Evolutionary conservation across 768 basidiomycete genomes (phyloP).

Genomic region (Amanita jacksonii): DNA sequence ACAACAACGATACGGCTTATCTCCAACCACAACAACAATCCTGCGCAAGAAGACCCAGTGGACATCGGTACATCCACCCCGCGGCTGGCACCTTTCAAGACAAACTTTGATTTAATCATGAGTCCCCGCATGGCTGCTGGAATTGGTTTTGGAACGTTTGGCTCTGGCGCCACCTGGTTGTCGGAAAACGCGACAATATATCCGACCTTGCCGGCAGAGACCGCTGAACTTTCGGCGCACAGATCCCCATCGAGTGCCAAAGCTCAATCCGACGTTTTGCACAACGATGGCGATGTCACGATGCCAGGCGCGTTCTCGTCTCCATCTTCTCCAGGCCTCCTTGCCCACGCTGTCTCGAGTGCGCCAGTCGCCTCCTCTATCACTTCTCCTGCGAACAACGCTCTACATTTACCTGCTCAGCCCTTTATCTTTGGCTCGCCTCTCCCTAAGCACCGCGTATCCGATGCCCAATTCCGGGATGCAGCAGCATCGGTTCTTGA

Average conservation of each 20-base stretch:
- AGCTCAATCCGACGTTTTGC: neutral
- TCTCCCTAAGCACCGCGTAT: constrained; percentile 48
- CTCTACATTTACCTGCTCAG: constrained; percentile 17
- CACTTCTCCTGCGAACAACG: constrained; percentile 8
- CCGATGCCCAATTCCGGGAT: constrained; percentile 55
- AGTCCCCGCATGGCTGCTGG: constrained; percentile 29
- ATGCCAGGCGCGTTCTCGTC: constrained; percentile 25
- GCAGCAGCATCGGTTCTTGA: constrained; percentile 66
- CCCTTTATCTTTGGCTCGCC: constrained; percentile 79
- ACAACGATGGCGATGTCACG: constrained; percentile 18
- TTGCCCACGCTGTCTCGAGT: neutral
- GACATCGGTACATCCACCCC: constrained; percentile 34
- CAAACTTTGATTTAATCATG: constrained; percentile 58
- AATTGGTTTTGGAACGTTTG: constrained; percentile 16
- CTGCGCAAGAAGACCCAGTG: neutral
- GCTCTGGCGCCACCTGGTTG: constrained; percentile 23
- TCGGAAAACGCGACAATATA: constrained; percentile 19
- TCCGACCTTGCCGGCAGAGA: constrained; percentile 26
- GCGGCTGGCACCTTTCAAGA: constrained; percentile 53
- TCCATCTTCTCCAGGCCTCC: constrained; percentile 6
- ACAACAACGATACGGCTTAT: constrained; percentile 47
- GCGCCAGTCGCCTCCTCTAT: too few relatives aligned
- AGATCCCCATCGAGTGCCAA: constrained; percentile 7
- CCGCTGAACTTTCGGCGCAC: neutral
- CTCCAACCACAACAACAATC: constrained; percentile 17